Percentiles rank a stretch among this genome's conserved stretches.
Evolutionary conservation across 2,329 filamentous ascomycete species (phyloP).

Genomic region (Colletotrichum zoysiae): DNA sequence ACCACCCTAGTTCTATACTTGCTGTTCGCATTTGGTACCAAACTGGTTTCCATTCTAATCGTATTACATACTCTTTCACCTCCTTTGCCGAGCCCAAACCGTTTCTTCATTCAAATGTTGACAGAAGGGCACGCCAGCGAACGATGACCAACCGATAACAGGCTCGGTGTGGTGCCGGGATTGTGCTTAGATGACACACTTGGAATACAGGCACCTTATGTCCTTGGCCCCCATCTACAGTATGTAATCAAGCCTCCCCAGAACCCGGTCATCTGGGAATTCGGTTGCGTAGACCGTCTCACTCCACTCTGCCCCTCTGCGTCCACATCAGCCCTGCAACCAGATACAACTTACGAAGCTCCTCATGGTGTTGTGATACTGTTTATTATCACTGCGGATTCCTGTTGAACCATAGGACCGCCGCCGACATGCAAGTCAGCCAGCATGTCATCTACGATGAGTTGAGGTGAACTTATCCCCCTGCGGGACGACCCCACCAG

Average conservation of each 20-base stretch:
- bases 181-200: neutral
- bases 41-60: neutral
- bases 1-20: neutral
- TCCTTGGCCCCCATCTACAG: slow-evolving; percentile 2
- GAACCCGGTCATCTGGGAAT: slow-evolving; percentile 6
- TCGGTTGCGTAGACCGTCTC: neutral
- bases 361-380: neutral
- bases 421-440: slow-evolving; percentile 19
- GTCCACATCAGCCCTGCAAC: neutral
- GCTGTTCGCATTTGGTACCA: neutral
- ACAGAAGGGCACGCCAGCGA: neutral
- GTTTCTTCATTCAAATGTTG: neutral
- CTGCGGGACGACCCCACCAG: slow-evolving; percentile 17
- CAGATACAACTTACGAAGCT: neutral
- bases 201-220: neutral
- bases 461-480: neutral
- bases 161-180: neutral
- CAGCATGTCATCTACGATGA: neutral
- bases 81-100: neutral
- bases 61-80: neutral
- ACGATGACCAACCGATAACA: neutral
- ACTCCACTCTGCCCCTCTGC: neutral
- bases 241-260: slow-evolving; percentile 6
- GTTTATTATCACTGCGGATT: neutral
- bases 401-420: neutral